Evolutionary conservation across 805 yeast genomes (phyloP).

Genomic region (Pichia thaimueangensis): DNA sequence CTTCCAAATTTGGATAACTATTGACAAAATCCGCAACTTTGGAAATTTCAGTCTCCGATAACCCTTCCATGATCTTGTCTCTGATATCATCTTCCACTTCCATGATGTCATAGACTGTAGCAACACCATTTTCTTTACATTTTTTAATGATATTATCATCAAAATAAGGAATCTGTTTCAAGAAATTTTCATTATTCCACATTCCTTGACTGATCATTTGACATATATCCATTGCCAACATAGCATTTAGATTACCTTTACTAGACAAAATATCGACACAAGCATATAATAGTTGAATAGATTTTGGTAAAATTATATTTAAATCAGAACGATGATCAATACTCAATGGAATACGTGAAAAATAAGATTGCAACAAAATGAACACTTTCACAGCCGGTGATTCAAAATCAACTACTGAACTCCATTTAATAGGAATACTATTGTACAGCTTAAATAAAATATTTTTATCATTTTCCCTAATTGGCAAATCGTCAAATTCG

Average conservation of each 20-base stretch:
- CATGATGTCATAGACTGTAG: slow-evolving; percentile 75
- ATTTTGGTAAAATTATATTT: slow-evolving; percentile 41
- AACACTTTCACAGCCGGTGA: slow-evolving; percentile 67
- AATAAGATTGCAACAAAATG: slow-evolving; percentile 72
- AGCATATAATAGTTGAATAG: slow-evolving; percentile 53
- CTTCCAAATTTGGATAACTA: slow-evolving; percentile 79
- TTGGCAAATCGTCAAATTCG: slow-evolving; percentile 63
- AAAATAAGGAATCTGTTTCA: slow-evolving; percentile 77
- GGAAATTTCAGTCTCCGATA: slow-evolving; percentile 41
- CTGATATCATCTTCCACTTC: slow-evolving; percentile 60
- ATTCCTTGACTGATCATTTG: slow-evolving; percentile 86
- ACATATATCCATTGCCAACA: slow-evolving; percentile 76
- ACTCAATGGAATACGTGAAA: slow-evolving; percentile 59
- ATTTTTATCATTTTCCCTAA: slow-evolving; percentile 54
- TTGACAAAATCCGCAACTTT: slow-evolving; percentile 85
- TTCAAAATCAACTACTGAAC: slow-evolving; percentile 27
- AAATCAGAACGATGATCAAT: slow-evolving; percentile 57
- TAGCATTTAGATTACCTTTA: slow-evolving; percentile 73
- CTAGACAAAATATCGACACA: slow-evolving; percentile 71
- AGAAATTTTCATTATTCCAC: slow-evolving; percentile 74
- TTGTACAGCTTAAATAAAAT: slow-evolving; percentile 45
- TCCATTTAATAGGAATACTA: slow-evolving; percentile 56
- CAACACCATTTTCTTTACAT: slow-evolving; percentile 50
- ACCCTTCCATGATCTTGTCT: slow-evolving; percentile 51
- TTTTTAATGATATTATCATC: slow-evolving; percentile 41